Evolutionary conservation across 2,329 filamentous ascomycete species (phyloP).

Genomic region (Cytospora leucostoma): DNA sequence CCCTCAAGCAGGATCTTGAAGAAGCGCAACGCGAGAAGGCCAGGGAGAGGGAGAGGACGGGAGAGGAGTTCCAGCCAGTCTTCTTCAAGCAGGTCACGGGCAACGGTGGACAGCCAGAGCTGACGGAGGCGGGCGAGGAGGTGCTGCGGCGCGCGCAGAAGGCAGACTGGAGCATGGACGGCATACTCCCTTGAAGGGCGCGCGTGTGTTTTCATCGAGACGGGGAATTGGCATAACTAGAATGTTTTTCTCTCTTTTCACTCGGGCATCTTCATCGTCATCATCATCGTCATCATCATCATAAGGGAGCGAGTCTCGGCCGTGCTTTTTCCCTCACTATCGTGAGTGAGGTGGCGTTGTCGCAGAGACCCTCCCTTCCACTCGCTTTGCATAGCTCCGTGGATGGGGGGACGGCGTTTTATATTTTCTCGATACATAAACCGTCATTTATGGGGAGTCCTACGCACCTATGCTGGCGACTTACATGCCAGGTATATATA

Average conservation of each 20-base stretch:
- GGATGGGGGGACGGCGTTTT: background rate
- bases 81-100: slow-evolving; percentile 73
- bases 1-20: slow-evolving; percentile 86
- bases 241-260: background rate
- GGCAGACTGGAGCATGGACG: slow-evolving; percentile 53
- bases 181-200: slow-evolving; percentile 37
- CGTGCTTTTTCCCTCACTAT: background rate
- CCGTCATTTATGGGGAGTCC: background rate
- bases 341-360: background rate
- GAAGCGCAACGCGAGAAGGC: slow-evolving; percentile 86
- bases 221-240: background rate
- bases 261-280: background rate
- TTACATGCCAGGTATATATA: background rate
- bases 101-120: slow-evolving; percentile 56
- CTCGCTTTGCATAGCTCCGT: background rate
- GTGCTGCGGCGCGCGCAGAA: slow-evolving; percentile 56
- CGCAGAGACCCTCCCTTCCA: background rate
- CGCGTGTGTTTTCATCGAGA: background rate
- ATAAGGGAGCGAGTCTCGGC: background rate
- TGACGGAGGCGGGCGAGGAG: slow-evolving; percentile 55
- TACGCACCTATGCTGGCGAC: background rate
- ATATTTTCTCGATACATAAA: background rate
- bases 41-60: slow-evolving; percentile 70
- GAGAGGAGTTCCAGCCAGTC: slow-evolving; percentile 76
- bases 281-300: background rate